Base-by-base conservation (phyloP, 179 eudicot species). In the Heliamphora pulchella region DNA sequence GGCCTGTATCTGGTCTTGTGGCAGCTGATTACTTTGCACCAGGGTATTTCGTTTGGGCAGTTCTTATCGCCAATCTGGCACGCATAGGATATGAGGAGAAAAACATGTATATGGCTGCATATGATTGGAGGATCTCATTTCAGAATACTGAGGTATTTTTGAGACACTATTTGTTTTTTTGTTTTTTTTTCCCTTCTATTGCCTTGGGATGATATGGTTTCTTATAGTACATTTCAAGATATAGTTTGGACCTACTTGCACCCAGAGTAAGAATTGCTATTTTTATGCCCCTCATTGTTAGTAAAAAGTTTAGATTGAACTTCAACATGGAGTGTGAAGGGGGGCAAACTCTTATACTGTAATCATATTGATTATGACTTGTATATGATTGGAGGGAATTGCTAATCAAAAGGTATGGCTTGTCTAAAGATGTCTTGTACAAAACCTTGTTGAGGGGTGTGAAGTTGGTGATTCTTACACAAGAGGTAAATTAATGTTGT, bases 1-100 rank as follows among this genome's bases (percentile, higher is more conserved):
- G 99, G 82, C 88, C 98, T 31, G 98, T 92, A 53, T 87, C 91
- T 76, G 99, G 99, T 66, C 99, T 96, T 81, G 99, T 96, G 55
- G 99, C 99, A 39, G 99, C 99, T 54, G 98, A 96, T 87, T 96
- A 96, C 84, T 96, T 96, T 83, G 96, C 99, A 46, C 90, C 97
- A 44, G 99, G 99, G 72, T 96, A 96, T 80, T 96, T 94, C 82
- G 99, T 96, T 18, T 96, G 99, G 99, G 99, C 99, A 66, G 96
- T 96, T 78, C 86, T 96, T 79, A 94, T 96, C 46, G 98, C 97
- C 68, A 96, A 94, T 89, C 88, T 96, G 91, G 99, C 98, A 17
- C 97, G 86, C 53, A 91, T 96, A 63, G 99, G 99, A 78, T 96
- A 96, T 65, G 99, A 96, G 83, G 98, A 96, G 89, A 96, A 94